Base-by-base conservation (phyloP, 164 flowering plant species). In the Vitis riparia region DNA sequence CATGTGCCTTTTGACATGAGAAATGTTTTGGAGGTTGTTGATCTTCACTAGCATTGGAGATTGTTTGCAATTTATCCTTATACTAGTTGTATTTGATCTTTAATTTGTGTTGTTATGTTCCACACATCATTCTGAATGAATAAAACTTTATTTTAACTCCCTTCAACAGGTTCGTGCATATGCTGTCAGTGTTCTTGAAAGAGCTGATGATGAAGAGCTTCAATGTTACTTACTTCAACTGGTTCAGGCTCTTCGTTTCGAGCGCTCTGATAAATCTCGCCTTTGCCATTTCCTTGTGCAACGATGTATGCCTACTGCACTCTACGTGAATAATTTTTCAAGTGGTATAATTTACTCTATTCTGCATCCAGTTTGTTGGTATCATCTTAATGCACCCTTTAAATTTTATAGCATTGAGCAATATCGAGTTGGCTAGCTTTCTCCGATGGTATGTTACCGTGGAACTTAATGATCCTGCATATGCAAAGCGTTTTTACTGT, bases 181-280 rank as follows among this genome's bases (percentile, higher is more conserved):
- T 91, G 99, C 99, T 75, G 99, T 96, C 49, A 91, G 93, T 79
- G 96, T 96, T 74, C 99, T 96, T 82, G 97, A 96, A 82, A 87
- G 97, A 85, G 99, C 99, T 72, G 99, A 89, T 80, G 98, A 96
- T 88, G 99, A 96, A 73, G 99, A 96, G 80, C 92, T 96, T 52
- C 95, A 92, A 56, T 96, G 99, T 71, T 96, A 96, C 77, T 77
- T 96, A 69, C 97, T 96, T 75, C 99, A 96, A 72, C 77, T 96
- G 77, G 99, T 96, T 66, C 99, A 96, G 79, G 99, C 98, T 71
- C 97, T 96, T 82, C 89, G 99, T 30, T 96, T 96, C 76, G 99
- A 96, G 80, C 94, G 97, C 68, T 86, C 97, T 55, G 97, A 96
- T 81, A 91, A 90, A 79, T 96, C 99, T 70, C 89, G 95, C 69